These are phyloP conservation scores for Scheffersomyces segobiensis DNA, from an alignment of 1,139 yeast species.

Conservation along the genomic window DNA sequence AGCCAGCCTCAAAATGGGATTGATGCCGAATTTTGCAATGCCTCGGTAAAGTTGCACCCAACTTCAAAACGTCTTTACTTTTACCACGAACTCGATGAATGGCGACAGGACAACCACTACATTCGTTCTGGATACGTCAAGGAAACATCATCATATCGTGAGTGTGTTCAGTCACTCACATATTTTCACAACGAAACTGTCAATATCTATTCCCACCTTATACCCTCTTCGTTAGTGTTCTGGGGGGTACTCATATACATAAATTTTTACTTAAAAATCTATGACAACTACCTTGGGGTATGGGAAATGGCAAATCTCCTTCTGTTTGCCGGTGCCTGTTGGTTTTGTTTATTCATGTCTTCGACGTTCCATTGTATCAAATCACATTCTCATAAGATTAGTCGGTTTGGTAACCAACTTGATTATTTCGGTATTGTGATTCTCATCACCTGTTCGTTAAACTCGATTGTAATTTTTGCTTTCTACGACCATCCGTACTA, in stretches of 20 bases:
- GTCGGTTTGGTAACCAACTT: constrained; percentile 70
- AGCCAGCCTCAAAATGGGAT: not conserved
- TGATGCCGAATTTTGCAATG: not conserved
- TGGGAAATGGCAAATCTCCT: constrained; percentile 43
- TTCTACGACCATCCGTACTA: constrained; percentile 50
- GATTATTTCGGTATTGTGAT: constrained; percentile 88
- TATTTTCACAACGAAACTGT: constrained; percentile 85
- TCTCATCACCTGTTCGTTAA: constrained; percentile 72
- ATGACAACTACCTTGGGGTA: constrained; percentile 41
- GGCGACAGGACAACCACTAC: constrained; percentile 88
- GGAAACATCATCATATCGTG: constrained; percentile 56
- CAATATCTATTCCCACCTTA: constrained; percentile 76
- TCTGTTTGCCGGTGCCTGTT: constrained; percentile 42
- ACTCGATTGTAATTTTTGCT: constrained; percentile 70
- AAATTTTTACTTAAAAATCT: constrained; percentile 34
- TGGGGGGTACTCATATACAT: constrained; percentile 23
- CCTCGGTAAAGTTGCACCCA: not conserved
- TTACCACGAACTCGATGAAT: constrained; percentile 58
- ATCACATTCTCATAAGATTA: constrained; percentile 65
- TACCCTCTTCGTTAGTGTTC: constrained; percentile 59
- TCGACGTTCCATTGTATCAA: constrained; percentile 78
- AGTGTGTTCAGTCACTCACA: constrained; percentile 56
- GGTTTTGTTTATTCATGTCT: constrained; percentile 68
- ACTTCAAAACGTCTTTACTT: constrained; percentile 14
- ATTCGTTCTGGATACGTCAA: constrained; percentile 75